Conservation (phyloP, 352 stramenopile genomes). For the Pythium phragmiticola region DNA sequence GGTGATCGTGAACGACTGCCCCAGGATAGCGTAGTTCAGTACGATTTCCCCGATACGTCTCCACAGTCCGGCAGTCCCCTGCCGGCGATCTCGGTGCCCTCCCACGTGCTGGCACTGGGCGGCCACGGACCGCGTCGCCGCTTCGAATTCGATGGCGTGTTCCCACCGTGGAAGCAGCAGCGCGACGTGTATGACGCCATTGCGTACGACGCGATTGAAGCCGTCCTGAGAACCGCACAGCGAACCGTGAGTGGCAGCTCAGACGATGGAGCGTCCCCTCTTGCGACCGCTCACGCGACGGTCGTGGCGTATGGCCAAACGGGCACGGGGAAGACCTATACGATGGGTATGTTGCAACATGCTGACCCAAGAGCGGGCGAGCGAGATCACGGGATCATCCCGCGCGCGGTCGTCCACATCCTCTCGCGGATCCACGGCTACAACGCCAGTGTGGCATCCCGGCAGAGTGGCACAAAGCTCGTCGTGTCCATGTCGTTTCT, state of each 20-base stretch:
- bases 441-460: conserved; percentile 17
- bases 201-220: conserved; percentile 36
- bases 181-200: conserved; percentile 47
- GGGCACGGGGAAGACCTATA: conserved; percentile 76
- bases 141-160: conserved; percentile 71
- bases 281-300: conserved; percentile 35
- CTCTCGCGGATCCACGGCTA: conserved; percentile 31
- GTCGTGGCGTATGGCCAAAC: conserved; percentile 74
- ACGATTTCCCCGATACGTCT: conserved; percentile 1
- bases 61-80: background rate
- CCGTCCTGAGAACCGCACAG: conserved; percentile 25
- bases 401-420: conserved; percentile 56
- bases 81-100: conserved; percentile 23
- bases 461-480: conserved; percentile 3
- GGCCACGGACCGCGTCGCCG: conserved; percentile 28
- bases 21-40: conserved; percentile 17
- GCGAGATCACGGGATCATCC: conserved; percentile 52
- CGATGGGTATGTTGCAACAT: conserved; percentile 61
- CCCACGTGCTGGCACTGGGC: conserved; percentile 24
- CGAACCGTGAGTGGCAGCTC: background rate
- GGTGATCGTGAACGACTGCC: background rate
- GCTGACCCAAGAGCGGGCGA: conserved; percentile 28
- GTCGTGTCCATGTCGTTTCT: conserved; percentile 56
- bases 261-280: background rate
- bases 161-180: conserved; percentile 51